Percentiles rank a stretch among this genome's conserved stretches.
phyloP scores from a whole-genome alignment of 2,329 filamentous ascomycete genomes.

The Trichoderma arundinaceum region DNA sequence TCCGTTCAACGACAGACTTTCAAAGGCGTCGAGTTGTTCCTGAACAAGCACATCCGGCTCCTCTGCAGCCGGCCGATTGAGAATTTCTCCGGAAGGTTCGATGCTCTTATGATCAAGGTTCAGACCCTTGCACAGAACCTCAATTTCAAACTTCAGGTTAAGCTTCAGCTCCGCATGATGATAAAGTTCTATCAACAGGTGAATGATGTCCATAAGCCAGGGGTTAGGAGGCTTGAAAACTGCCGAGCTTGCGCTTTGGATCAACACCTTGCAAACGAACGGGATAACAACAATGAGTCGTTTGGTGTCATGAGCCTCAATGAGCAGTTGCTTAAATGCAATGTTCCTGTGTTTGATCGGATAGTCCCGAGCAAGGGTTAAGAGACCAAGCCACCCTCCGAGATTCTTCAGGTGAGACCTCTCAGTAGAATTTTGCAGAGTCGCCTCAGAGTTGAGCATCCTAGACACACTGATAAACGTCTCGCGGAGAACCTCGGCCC shows the following conservation, averaged over 20 bases:
- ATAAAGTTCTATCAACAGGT: slow-evolving; percentile 90
- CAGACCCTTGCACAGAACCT: slow-evolving; percentile 92
- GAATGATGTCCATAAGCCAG: slow-evolving; percentile 96
- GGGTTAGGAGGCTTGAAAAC: slow-evolving; percentile 95
- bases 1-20: slow-evolving; percentile 78
- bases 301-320: slow-evolving; percentile 93
- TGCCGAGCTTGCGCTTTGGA: slow-evolving; percentile 81
- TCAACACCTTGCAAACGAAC: slow-evolving; percentile 94
- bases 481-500: slow-evolving; percentile 88
- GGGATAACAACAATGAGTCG: slow-evolving; percentile 91
- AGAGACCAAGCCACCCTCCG: slow-evolving; percentile 87
- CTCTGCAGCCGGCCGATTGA: slow-evolving; percentile 72
- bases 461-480: slow-evolving; percentile 86
- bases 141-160: slow-evolving; percentile 98
- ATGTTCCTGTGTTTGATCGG: slow-evolving; percentile 97
- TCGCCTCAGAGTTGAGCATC: slow-evolving; percentile 88
- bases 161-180: slow-evolving; percentile 91
- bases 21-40: slow-evolving; percentile 80
- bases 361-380: slow-evolving; percentile 91
- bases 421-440: slow-evolving; percentile 82
- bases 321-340: slow-evolving; percentile 92
- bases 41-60: slow-evolving; percentile 65
- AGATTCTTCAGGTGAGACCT: slow-evolving; percentile 90
- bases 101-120: slow-evolving; percentile 92
- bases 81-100: slow-evolving; percentile 83